Evolutionary conservation across 2,329 filamentous ascomycete genomes (phyloP), one percentile per base, ranked within the genome.

Genomic region (Zasmidium angulare): DNA sequence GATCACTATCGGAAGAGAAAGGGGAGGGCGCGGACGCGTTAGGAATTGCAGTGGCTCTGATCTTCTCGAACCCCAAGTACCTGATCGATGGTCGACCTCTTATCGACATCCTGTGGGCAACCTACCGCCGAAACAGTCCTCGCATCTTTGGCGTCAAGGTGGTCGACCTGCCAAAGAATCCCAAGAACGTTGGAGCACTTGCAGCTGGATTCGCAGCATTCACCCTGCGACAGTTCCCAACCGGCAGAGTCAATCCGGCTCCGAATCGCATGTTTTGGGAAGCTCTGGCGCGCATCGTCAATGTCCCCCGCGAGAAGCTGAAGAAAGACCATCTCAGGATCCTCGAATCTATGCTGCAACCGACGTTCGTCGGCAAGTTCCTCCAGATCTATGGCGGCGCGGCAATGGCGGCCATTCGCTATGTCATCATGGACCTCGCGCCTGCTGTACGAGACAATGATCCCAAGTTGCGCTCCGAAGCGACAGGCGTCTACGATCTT

Each of bases 91-190:
- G 86, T 81, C 83, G 87, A 53, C 88, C 86, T 9, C 80, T 96
- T 59, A 87, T 91, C 54, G 90, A 96, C 71, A 90, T 98, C 60
- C 81, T 98, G 26, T 88, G 96, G 69, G 88, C 93, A 56, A 97
- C 98, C 74, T 89, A 90, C 69, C 86, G 92, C 60, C 81, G 89
- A 17, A 81, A 85, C 2, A 96, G 91, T 68, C 93, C 95, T 0
- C 87, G 92, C 1, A 79, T 99, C 0, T 98, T 96, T 72, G 93
- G 93, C 19, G 20, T 53, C 7, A 43, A 26, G 21, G 31, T 29
- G 12, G 17, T 6, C 22, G 14, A 6, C 6, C 31, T 90, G 67
- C 92, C 97, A 75, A 85, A 85, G 66, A 89, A 93, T 72, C 85
- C 89, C 60, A 93, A 96, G 88, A 87, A 86, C 23, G 26, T 63